Base-by-base conservation (phyloP, 1,284 basidiomycete genomes). In the Coniferiporia weirii region DNA sequence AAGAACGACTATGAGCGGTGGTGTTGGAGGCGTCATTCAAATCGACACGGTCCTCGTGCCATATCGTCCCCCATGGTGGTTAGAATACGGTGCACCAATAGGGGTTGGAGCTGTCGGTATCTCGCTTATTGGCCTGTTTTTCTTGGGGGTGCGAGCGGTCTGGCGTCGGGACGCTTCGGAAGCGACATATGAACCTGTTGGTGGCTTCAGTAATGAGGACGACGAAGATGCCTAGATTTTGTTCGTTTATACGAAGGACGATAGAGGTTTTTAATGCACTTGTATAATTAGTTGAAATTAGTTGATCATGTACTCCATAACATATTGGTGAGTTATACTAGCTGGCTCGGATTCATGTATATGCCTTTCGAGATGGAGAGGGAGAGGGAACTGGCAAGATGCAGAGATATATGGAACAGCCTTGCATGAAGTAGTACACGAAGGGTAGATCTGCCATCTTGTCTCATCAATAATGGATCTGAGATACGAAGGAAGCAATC, bases 1-100 rank as follows among this genome's bases (percentile, higher is more conserved):
- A 9, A 81, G 93, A 51, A 87, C 91, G 10, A 93, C 89, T 35
- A 83, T 80, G 3, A 80, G 80, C 10, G 76, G 77, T 20, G 83
- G 84, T 52, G 77, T 76, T 6, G 94, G 95, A 1, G 96, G 97
- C 3, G 92, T 98, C 27, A 80, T 98, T 59, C 82, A 89, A 71
- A 88, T 99, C 63, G 92, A 98, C 74, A 77, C 80, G 22, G 79
- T 98, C 8, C 75, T 98, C 46, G 68, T 85, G 40, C 96, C 96
- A 17, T 99, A 95, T 70, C 76, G 87, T 62, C 93, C 96, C 0
- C 79, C 85, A 13, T 92, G 89, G 90, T 91, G 86, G 80, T 72
- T 80, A 54, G 76, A 81, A 64, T 91, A 85, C 65, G 86, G 88
- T 48, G 75, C 77, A 4, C 89, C 90, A 0, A 67, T 79, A 3